Evolutionary conservation across 129 eudicot species (phyloP).

Genomic region (Sambucus nigra): DNA sequence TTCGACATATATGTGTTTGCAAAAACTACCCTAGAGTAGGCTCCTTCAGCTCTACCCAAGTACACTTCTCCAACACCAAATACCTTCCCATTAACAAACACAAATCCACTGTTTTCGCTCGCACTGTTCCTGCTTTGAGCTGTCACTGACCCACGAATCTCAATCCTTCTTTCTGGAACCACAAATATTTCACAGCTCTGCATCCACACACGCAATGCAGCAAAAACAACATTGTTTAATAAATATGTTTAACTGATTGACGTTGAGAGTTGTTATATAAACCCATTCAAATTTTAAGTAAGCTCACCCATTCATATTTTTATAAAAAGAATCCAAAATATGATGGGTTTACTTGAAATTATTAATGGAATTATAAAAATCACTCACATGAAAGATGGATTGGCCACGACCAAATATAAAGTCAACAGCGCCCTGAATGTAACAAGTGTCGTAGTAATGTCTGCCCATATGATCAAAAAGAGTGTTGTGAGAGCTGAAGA

Average conservation of each 20-base stretch:
- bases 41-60: constrained; percentile 67
- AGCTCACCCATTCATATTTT: too few relatives aligned
- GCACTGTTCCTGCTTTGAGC: constrained; percentile 42
- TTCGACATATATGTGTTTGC: constrained; percentile 68
- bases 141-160: constrained; percentile 65
- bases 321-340: neutral
- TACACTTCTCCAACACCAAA: constrained; percentile 49
- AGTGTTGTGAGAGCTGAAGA: constrained; percentile 66
- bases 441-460: constrained; percentile 69
- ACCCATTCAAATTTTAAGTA: too few relatives aligned
- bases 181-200: constrained; percentile 86
- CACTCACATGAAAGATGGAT: constrained; percentile 49
- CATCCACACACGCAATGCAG: constrained; percentile 4
- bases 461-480: constrained; percentile 66
- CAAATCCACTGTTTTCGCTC: constrained; percentile 57
- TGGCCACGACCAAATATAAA: constrained; percentile 71
- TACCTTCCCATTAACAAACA: constrained; percentile 42
- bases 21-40: constrained; percentile 68
- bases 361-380: too few relatives aligned
- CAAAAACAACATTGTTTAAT: neutral
- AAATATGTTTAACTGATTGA: too few relatives aligned
- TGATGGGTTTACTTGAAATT: too few relatives aligned
- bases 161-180: constrained; percentile 33
- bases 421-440: constrained; percentile 77
- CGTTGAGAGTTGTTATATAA: too few relatives aligned